Base-by-base conservation (phyloP, 1,284 basidiomycete genomes). In the Ceratobasidium sp. region DNA sequence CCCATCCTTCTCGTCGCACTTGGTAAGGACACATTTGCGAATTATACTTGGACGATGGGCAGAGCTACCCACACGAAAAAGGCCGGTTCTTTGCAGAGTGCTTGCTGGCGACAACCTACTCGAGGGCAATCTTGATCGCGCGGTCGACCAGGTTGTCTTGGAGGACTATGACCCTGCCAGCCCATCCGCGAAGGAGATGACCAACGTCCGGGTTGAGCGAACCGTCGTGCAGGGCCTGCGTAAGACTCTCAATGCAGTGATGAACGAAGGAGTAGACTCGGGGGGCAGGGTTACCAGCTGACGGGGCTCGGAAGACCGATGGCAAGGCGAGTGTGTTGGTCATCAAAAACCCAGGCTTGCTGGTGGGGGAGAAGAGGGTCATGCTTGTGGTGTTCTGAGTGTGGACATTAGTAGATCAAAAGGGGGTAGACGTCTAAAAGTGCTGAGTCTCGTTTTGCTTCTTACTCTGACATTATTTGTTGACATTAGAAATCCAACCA, bases 11-110 rank as follows among this genome's bases (percentile, higher is more conserved):
- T 92, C 74, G 85, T 98, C 29, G 94, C 95, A 0, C 84, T 98
- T 22, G 51, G 88, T 83, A 88, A 89, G 74, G 80, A 85, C 2
- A 88, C 89, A 29, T 81, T 1, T 98, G 97, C 43, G 92, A 96
- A 81, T 85, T 99, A 48, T 99, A 99, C 83, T 87, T 98, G 72
- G 98, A 99, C 81, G 98, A 99, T 79, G 97, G 98, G 7, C 92
- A 93, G 77, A 90, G 92, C 0, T 98, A 91, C 82, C 85, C 86
- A 0, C 91, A 96, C 83, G 85, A 90, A 77, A 79, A 87, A 4
- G 96, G 93, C 74, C 84, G 85, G 76, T 92, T 96, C 81, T 80
- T 80, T n/a, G 90, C 92, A 84, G 58, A 85, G 83, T 83, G 24
- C 82, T 94, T 64, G 81, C 82, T 62, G 92, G 87, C 79, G 81